Evolutionary conservation across 805 yeast species (phyloP).

Genomic region (fission yeast (Schizosaccharomyces pombe)): DNA sequence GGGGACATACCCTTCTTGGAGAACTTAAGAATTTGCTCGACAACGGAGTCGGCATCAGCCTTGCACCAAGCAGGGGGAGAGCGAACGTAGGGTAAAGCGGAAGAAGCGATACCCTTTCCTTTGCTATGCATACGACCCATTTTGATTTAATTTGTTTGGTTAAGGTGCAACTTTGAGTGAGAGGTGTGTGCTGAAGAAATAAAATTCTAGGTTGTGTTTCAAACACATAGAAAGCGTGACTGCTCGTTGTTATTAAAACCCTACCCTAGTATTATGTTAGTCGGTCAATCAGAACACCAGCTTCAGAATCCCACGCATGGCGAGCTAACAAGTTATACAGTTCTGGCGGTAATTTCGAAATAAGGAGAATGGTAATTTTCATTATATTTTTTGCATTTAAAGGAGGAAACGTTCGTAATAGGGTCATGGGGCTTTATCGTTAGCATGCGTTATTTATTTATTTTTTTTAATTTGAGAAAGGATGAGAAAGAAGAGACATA

Average conservation of each 20-base stretch:
- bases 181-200: neutral
- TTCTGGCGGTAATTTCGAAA: constrained; percentile 43
- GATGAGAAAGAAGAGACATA: neutral
- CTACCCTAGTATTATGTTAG: neutral
- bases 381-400: constrained; percentile 53
- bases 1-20: constrained; percentile 99
- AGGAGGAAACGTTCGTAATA: constrained; percentile 47
- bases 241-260: neutral
- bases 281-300: neutral
- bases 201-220: neutral
- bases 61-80: constrained; percentile 98
- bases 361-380: constrained; percentile 54
- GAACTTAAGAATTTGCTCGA: constrained; percentile 95
- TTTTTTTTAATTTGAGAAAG: no score
- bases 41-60: constrained; percentile 79
- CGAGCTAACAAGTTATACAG: constrained; percentile 39
- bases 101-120: constrained; percentile 99
- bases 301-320: constrained; percentile 30
- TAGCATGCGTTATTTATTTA: no score
- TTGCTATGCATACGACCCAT: constrained; percentile 60
- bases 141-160: constrained; percentile 17
- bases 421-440: constrained; percentile 35
- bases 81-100: constrained; percentile 98
- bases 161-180: neutral
- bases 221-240: neutral